Base-by-base conservation (phyloP, 306 rosid species). In the Macrotyloma uniflorum region DNA sequence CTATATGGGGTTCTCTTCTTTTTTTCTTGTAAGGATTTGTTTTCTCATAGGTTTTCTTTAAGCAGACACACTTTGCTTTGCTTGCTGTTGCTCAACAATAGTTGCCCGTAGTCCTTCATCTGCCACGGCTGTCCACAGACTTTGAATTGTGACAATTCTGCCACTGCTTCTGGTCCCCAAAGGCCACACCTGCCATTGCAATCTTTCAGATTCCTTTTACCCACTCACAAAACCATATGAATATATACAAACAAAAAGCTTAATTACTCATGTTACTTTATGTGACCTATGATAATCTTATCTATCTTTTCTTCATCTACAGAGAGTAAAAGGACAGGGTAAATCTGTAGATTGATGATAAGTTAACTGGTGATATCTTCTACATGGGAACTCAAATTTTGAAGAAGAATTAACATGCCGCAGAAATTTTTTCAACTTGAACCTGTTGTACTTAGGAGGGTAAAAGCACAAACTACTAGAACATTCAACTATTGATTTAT, bases 191-290 rank as follows among this genome's bases (percentile, higher is more conserved):
- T 83, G 89, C 81, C 75, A 76, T 79, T 76, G 36, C 79, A 80
- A 75, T 82, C 83, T 80, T 55, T 80, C 55, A 73, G 83, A 88
- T 86, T 83, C 85, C 88, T 47, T 78, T 74, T 47, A 80, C 74
- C 82, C 88, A 79, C 70, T 67, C 74, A 84, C 64, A 63, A 67
- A 83, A 53, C 68, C 83, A 71, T 46, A 55, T 40, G 58, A 67
- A 75, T 61, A 62, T 33, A 58, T 57, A 51, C 36, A 67, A 68
- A 79, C 40, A 66, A 45, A 28, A 69, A 76, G 28, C 67, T 40
- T 57, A 65, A 26, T 75, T 57, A 35, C 50, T 79, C 49, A 33
- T 68, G 70, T 51, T 63, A 53, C 64, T 74, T 73, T 63, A 70
- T 36, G 70, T 80, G 67, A 67, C 51, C 55, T 36, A 38, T 18